Evolutionary conservation across 176 grass and related monocot genomes (phyloP).

Genomic region (Raddia guianensis): DNA sequence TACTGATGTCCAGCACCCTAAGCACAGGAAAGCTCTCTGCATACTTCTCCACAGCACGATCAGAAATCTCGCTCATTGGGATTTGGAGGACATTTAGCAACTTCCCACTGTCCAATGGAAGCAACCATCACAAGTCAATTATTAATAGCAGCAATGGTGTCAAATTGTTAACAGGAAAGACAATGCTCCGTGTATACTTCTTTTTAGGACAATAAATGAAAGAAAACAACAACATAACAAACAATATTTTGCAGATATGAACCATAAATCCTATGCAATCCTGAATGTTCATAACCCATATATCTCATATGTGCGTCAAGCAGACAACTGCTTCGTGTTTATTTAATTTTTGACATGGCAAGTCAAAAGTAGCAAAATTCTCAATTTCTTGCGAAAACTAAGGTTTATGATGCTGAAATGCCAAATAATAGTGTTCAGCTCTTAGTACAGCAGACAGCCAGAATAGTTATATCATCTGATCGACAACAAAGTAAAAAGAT

Average conservation of each 20-base stretch:
- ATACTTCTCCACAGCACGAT: constrained; percentile 45
- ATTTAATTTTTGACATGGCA: neutral
- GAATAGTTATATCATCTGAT: no score
- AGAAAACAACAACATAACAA: neutral
- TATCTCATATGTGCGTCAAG: neutral
- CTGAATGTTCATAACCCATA: neutral
- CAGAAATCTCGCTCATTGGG: constrained; percentile 59
- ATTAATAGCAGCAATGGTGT: neutral
- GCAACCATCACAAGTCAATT: neutral
- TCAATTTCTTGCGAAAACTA: neutral
- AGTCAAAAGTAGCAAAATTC: neutral
- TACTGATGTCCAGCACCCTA: constrained; percentile 56
- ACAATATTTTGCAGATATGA: neutral
- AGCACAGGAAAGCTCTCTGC: constrained; percentile 36
- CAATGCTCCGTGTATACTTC: no score
- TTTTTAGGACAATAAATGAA: neutral
- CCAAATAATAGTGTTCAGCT: no score
- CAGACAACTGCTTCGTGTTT: neutral
- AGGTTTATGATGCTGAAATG: no score
- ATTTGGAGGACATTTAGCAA: constrained; percentile 58
- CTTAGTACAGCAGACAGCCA: no score
- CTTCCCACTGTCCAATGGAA: constrained; percentile 41
- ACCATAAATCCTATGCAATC: neutral
- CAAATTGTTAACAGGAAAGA: neutral
- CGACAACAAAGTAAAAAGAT: no score